Base-by-base conservation (phyloP, 176 grass and related monocot genomes). In the Cenchrus fungigraminus region DNA sequence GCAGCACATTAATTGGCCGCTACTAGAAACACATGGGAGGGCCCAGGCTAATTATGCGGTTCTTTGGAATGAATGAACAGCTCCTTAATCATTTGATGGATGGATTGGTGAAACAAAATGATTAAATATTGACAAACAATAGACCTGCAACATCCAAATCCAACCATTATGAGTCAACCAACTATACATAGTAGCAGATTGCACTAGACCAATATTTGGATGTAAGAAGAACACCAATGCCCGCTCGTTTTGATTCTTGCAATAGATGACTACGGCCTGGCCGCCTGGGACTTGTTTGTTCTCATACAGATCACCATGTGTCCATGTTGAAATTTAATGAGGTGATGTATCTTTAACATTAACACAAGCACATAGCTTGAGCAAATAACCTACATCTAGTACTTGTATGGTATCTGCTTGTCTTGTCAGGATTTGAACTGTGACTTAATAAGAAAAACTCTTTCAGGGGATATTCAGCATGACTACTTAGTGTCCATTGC, bases 1-100 rank as follows among this genome's bases (percentile, higher is more conserved):
- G 76, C 83, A 69, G 22, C 68, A 69, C 82, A 84, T 70, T 80
- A 80, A 87, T 84, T 70, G 62, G 75, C 69, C n/a, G 56, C 80
- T 70, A 68, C 51, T 75, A 83, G 60, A 67, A 86, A 87, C 53
- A 83, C 84, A 83, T 62, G 81, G 74, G 50, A 87, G 75, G 89
- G 84, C 4, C 68, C 66, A 53, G 25, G n/a, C 66, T 68, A 74
- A 79, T 74, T 79, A 87, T 84, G 80, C 4, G n/a, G 80, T 68
- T 82, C 68, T 50, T 52, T 79, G 68, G 61, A 87, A 83, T 85
- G 70, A 77, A 86, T 58, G 40, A 52, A 57, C 70, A 80, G 37
- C 62, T 69, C 17, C 73, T 79, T 73, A 59, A 83, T 86, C 68
- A 40, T 83, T 79, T 68, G 29, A 51, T 37, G 79, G 29, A 44